Percentiles rank a stretch among this genome's conserved stretches.
phyloP scores from a whole-genome alignment of 2,329 filamentous ascomycete genomes.

The Phialophora expanda region DNA sequence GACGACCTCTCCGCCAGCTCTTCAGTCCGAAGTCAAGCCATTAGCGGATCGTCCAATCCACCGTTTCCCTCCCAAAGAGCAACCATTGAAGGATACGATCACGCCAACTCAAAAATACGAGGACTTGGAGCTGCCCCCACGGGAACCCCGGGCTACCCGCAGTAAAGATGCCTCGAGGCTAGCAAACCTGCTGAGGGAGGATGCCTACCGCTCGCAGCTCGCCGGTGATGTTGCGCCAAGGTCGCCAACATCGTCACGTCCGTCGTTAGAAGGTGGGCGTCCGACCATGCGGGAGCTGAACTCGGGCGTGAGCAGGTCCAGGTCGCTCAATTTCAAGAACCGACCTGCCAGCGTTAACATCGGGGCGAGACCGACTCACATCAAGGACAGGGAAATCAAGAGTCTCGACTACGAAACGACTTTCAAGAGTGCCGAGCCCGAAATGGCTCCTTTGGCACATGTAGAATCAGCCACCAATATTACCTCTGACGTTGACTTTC shows the following conservation, averaged over 20 bases:
- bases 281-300: constrained; percentile 66
- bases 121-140: constrained; percentile 13
- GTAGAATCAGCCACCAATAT: constrained; percentile 68
- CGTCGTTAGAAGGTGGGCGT: constrained; percentile 73
- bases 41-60: constrained; percentile 54
- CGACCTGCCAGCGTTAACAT: constrained; percentile 83
- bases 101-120: constrained; percentile 33
- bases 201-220: constrained; percentile 35
- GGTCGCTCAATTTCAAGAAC: constrained; percentile 68
- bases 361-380: constrained; percentile 79
- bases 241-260: constrained; percentile 63
- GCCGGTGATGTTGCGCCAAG: constrained; percentile 48
- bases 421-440: constrained; percentile 33
- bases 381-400: constrained; percentile 72
- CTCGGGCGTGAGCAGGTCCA: constrained; percentile 63
- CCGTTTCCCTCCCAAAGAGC: constrained; percentile 55
- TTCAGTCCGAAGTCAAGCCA: constrained; percentile 41
- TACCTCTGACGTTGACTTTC: constrained; percentile 79
- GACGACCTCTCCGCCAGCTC: constrained; percentile 63
- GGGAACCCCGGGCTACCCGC: constrained; percentile 27
- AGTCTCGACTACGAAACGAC: constrained; percentile 32
- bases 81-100: constrained; percentile 52
- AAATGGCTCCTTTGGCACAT: constrained; percentile 39
- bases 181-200: constrained; percentile 42
- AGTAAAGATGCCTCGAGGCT: constrained; percentile 45